Evolutionary conservation across 2,329 filamentous ascomycete genomes (phyloP).

Genomic region (Monosporascus sp.): DNA sequence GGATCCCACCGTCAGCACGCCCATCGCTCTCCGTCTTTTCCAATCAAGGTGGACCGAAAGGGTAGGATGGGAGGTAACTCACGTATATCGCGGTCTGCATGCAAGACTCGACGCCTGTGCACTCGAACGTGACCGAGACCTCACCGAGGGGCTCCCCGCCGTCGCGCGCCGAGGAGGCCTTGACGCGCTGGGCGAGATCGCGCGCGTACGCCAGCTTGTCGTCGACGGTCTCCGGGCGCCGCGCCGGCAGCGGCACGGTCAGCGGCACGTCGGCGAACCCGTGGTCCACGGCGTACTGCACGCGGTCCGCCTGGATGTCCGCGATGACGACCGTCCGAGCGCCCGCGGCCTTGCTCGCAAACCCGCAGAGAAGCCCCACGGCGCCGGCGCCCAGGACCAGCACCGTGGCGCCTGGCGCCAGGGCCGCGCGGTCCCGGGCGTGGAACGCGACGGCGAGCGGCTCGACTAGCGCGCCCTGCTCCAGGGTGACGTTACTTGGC

Average conservation of each 20-base stretch:
- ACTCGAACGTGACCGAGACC: slow-evolving; percentile 67
- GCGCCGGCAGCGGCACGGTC: slow-evolving; percentile 39
- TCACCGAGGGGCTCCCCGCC: slow-evolving; percentile 50
- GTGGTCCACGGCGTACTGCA: slow-evolving; percentile 51
- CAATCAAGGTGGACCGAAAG: not conserved
- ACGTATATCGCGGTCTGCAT: slow-evolving; percentile 70
- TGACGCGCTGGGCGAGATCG: slow-evolving; percentile 41
- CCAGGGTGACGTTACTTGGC: slow-evolving; percentile 41
- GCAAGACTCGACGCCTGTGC: slow-evolving; percentile 72
- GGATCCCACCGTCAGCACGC: not conserved
- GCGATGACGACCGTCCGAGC: slow-evolving; percentile 45
- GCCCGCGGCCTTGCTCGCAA: slow-evolving; percentile 47
- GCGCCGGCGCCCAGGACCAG: slow-evolving; percentile 58
- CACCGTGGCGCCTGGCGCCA: slow-evolving; percentile 36
- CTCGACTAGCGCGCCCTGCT: slow-evolving; percentile 53
- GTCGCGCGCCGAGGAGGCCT: slow-evolving; percentile 24
- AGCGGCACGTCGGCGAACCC: slow-evolving; percentile 51
- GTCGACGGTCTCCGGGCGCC: slow-evolving; percentile 42
- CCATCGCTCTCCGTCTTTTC: not conserved
- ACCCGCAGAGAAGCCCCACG: slow-evolving; percentile 54
- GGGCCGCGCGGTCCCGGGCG: slow-evolving; percentile 41
- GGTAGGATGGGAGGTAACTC: slow-evolving; percentile 16
- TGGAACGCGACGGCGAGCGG: slow-evolving; percentile 57
- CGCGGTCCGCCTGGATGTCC: slow-evolving; percentile 51
- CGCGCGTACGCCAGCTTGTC: slow-evolving; percentile 49